Base-by-base conservation (phyloP, 2,329 filamentous ascomycete genomes). In the Paracamarosporium sp. region DNA sequence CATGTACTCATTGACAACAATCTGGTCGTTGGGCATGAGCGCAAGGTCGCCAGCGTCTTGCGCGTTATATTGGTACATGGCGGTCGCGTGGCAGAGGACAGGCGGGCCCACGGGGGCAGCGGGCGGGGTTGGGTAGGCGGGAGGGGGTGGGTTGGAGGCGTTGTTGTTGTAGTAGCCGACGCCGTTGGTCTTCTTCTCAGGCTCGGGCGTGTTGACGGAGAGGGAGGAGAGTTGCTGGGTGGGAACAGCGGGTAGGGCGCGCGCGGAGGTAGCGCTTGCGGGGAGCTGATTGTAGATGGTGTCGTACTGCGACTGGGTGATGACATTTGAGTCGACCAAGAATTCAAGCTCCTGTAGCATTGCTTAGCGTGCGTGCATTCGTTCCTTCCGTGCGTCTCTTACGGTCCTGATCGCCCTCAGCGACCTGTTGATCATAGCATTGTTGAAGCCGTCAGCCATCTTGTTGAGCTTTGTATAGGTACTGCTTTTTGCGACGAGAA, bases 1-100 rank as follows among this genome's bases (percentile, higher is more conserved):
- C 90, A 97, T 95, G 81, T 96, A 93, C 79, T 97, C 92, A 64
- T 88, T 86, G 22, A 98, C 90, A 57, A 87, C 85, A 66, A 98
- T 83, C 63, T 84, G 83, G 79, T 98, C 94, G 72, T 93, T 90
- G 60, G 90, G 88, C 72, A 92, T 87, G 58, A 98, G 87, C 2
- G 86, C 87, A 62, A 96, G 83, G 75, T 98, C 94, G 58, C 92
- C 92, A 4, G 88, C 85, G 74, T 97, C 93, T 38, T 89, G 84
- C 8, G 89, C 91, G 31, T 83, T 85, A 81, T 97, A 98, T 61
- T 86, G 85, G 81, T 97, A 98, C 47, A 97, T 83, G 6, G 93
- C 93, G 24, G 87, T 87, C 25, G 92, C 93, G 65, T 90, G 84
- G 55, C 88, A 87, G 58, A 97, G 82, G 41, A 91, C 76, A 1